These are phyloP conservation scores for Dorcoceras hygrometricum DNA, from an alignment of 257 asterid species.

Conservation along the genomic window DNA sequence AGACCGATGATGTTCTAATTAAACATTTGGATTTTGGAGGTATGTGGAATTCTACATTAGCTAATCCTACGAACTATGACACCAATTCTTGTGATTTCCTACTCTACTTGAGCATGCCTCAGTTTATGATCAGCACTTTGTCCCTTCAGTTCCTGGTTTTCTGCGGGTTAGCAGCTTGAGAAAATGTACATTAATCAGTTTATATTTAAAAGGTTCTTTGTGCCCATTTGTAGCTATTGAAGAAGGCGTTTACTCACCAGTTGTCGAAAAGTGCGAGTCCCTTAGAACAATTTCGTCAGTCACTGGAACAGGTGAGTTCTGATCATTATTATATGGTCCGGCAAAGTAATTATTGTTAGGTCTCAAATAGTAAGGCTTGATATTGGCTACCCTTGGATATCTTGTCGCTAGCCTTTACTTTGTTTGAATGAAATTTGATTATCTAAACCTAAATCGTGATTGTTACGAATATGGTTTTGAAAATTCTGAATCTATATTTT, in stretches of 20 bases:
- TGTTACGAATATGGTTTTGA: neutral
- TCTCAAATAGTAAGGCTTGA: neutral
- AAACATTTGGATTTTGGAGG: neutral
- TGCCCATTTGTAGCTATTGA: constrained; percentile 76
- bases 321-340: constrained; percentile 7
- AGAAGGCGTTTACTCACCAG: constrained; percentile 62
- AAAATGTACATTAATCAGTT: constrained; percentile 52
- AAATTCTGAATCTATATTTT: neutral
- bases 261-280: constrained; percentile 59
- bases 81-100: neutral
- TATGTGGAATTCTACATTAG: neutral
- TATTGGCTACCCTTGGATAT: neutral
- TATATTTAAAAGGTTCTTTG: constrained; percentile 58
- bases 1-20: neutral
- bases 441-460: neutral
- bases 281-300: constrained; percentile 60
- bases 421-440: neutral
- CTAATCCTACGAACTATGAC: neutral
- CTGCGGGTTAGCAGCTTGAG: constrained; percentile 37
- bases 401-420: too few relatives aligned
- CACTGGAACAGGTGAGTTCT: constrained; percentile 62
- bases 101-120: constrained; percentile 1
- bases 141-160: constrained; percentile 18
- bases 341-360: neutral
- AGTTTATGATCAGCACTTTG: constrained; percentile 8